These are phyloP conservation scores for Mercurialis annua DNA, from an alignment of 345 rosid species.

Conservation along the genomic window DNA sequence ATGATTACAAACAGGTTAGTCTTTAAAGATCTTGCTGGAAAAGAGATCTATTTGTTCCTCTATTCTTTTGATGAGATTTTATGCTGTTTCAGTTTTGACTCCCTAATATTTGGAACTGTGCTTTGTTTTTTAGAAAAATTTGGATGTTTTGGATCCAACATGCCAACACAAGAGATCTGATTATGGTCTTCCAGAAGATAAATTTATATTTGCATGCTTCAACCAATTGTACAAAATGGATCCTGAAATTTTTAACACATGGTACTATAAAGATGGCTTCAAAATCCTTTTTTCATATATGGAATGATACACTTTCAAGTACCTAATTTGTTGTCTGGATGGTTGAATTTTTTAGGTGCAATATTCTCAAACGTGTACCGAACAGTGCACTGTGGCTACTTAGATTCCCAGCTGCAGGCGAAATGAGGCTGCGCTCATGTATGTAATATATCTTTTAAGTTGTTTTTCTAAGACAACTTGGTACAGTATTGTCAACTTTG, in stretches of 20 bases:
- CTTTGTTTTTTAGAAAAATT: slow-evolving; percentile 62
- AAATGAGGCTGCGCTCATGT: slow-evolving; percentile 87
- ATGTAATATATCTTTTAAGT: slow-evolving; percentile 22
- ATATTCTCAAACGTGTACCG: slow-evolving; percentile 92
- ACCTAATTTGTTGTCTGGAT: background rate
- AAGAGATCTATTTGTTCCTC: background rate
- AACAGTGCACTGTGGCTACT: slow-evolving; percentile 98
- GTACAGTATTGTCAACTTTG: background rate
- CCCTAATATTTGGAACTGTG: slow-evolving; percentile 9
- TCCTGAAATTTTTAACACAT: slow-evolving; percentile 86
- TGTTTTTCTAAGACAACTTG: background rate
- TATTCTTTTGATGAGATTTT: background rate
- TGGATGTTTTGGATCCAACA: slow-evolving; percentile 77
- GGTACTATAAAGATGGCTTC: slow-evolving; percentile 44
- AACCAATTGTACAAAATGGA: slow-evolving; percentile 99
- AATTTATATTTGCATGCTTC: slow-evolving; percentile 96
- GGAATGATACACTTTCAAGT: background rate
- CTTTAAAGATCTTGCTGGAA: background rate
- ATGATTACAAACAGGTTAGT: slow-evolving; percentile 93
- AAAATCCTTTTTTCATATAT: background rate
- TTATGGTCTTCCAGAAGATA: slow-evolving; percentile 94
- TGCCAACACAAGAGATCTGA: slow-evolving; percentile 76
- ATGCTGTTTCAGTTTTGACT: background rate
- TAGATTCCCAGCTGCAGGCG: slow-evolving; percentile 98
- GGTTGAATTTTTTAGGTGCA: slow-evolving; percentile 58